These are phyloP conservation scores for Tricholoma saponaceum DNA, from an alignment of 768 basidiomycete genomes.

Conservation along the genomic window DNA sequence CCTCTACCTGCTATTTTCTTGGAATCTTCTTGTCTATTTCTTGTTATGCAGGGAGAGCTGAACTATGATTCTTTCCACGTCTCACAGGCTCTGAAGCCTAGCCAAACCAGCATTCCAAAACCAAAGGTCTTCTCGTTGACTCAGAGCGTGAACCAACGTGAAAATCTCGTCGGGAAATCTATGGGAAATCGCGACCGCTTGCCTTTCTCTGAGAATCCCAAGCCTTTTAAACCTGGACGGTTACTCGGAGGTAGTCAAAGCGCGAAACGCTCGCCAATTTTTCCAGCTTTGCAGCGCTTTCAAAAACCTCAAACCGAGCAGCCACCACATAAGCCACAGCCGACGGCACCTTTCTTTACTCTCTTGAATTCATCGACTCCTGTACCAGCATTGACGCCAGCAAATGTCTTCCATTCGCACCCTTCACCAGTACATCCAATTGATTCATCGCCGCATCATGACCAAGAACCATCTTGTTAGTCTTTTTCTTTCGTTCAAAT, in stretches of 20 bases:
- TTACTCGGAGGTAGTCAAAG: neutral
- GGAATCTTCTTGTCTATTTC: neutral
- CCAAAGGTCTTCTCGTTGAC: conserved; percentile 11
- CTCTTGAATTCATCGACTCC: conserved; percentile 1
- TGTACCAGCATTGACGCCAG: neutral
- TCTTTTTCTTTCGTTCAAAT: neutral
- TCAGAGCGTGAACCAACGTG: conserved; percentile 10
- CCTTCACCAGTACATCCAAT: neutral
- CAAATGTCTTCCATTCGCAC: neutral
- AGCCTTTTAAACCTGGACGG: neutral
- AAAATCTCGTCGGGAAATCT: conserved; percentile 1
- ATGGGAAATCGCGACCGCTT: neutral
- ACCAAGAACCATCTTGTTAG: neutral
- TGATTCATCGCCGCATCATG: neutral
- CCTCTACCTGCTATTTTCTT: neutral
- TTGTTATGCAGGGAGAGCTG: neutral
- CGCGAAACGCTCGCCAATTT: conserved; percentile 3
- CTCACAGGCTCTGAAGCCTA: neutral
- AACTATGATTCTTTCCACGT: neutral
- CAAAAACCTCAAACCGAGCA: conserved; percentile 1
- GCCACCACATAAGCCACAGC: neutral
- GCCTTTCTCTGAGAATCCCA: neutral
- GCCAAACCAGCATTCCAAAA: neutral
- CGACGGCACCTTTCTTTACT: conserved; percentile 6
- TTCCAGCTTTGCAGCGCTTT: conserved; percentile 9